Evolutionary conservation across 2,329 filamentous ascomycete species (phyloP), one percentile per base, ranked within the genome.

Genomic region (Trichothecium roseum): DNA sequence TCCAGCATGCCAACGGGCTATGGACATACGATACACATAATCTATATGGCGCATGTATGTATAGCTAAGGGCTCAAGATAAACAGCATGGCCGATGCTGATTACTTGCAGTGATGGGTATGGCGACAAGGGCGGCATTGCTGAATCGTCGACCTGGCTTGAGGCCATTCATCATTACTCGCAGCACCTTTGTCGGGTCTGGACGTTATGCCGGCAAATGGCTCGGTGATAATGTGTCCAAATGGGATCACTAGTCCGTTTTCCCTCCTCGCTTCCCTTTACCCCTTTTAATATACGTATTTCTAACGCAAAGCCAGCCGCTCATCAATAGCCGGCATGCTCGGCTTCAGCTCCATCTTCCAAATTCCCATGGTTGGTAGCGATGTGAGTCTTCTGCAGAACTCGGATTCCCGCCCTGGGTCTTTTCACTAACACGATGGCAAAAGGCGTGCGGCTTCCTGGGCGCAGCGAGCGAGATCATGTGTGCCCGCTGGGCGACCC

Each of bases 1-100:
- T 84, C 8, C 67, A 79, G 6, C 80, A 84, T 51, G 66, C 74
- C 27, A 77, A 81, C 37, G 81, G 80, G 1, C 58, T 77, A 26
- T 63, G 65, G 16, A 75, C 81, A 55, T 84, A 84, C 49, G 81
- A 86, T 47, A 80, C 74, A 0, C 81, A 86, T 56, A 85, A 84
- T 46, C 55, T 84, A 2, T 84, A 81, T 52, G 81, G 81, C 4
- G 17, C 31, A n/a, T 15, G 27, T 31, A 31, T 15, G 28, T 28
- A 13, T 13, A 15, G n/a, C n/a, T n/a, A n/a, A n/a, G n/a, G n/a
- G n/a, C n/a, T n/a, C n/a, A n/a, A n/a, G n/a, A n/a, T n/a, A n/a
- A n/a, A n/a, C n/a, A n/a, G n/a, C n/a, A n/a, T n/a, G n/a, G n/a
- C n/a, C n/a, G n/a, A n/a, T 28, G 14, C 20, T 48, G 54, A 60